Evolutionary conservation across 352 stramenopile species (phyloP).

Genomic region (Pythium folliculosum): DNA sequence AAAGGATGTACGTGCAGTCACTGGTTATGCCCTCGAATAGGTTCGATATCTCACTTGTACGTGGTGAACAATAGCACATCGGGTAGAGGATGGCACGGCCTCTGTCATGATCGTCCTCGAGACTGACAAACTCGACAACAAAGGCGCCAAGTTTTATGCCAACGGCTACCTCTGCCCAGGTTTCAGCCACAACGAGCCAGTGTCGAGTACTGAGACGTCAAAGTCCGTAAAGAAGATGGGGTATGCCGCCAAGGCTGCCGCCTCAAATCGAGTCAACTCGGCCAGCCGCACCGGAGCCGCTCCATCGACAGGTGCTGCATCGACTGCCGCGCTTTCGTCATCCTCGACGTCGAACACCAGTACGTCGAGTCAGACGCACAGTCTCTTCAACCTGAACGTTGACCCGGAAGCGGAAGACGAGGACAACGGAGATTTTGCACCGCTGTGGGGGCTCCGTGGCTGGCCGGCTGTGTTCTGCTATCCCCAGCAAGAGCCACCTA

Average conservation of each 20-base stretch:
- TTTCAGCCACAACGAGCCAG: slow-evolving; percentile 36
- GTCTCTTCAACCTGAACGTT: slow-evolving; percentile 36
- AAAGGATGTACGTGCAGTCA: slow-evolving; percentile 50
- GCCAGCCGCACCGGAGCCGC: not conserved
- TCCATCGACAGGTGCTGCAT: not conserved
- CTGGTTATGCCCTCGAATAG: not conserved
- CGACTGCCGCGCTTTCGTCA: not conserved
- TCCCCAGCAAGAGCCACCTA: slow-evolving; percentile 52
- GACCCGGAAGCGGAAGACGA: slow-evolving; percentile 44
- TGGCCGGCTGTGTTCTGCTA: slow-evolving; percentile 87
- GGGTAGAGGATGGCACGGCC: slow-evolving; percentile 46
- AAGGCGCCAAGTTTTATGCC: slow-evolving; percentile 74
- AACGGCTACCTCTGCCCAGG: slow-evolving; percentile 77
- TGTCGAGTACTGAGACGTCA: not conserved
- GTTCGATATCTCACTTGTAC: not conserved
- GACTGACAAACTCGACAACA: slow-evolving; percentile 72
- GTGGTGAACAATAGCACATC: slow-evolving; percentile 37
- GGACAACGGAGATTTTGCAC: slow-evolving; percentile 74
- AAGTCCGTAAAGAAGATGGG: slow-evolving; percentile 20
- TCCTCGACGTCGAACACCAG: slow-evolving; percentile 9
- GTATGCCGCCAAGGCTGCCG: slow-evolving; percentile 16
- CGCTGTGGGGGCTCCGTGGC: slow-evolving; percentile 74
- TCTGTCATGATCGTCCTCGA: slow-evolving; percentile 78
- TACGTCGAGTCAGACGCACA: slow-evolving; percentile 22
- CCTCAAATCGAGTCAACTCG: not conserved